Evolutionary conservation across 1,284 basidiomycete genomes (phyloP).

Genomic region (Ustilago sp.): DNA sequence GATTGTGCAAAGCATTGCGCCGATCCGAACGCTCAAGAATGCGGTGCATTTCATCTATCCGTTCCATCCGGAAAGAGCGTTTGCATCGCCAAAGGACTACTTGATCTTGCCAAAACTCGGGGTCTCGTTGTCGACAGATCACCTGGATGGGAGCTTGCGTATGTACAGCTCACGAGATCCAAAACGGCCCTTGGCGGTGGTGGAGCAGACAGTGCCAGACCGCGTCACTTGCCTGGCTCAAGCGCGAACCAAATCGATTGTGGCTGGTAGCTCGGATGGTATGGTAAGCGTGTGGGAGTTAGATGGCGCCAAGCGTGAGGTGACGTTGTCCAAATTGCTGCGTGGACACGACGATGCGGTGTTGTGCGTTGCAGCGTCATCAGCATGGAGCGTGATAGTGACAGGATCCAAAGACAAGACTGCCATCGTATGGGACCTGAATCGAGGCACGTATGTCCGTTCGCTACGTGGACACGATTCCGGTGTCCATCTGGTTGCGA

Average conservation of each 20-base stretch:
- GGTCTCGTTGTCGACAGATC: conserved; percentile 78
- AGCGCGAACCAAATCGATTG: conserved; percentile 79
- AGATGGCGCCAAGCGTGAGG: conserved; percentile 36
- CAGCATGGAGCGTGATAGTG: conserved; percentile 84
- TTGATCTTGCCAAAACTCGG: conserved; percentile 76
- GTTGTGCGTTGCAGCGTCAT: conserved; percentile 79
- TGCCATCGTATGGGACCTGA: conserved; percentile 90
- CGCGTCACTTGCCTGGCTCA: conserved; percentile 75
- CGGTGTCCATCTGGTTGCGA: conserved; percentile 78
- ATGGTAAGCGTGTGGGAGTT: conserved; percentile 53
- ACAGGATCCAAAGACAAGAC: conserved; percentile 87
- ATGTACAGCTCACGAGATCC: conserved; percentile 68
- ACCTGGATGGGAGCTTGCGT: conserved; percentile 73
- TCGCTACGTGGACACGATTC: conserved; percentile 67
- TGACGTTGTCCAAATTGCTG: conserved; percentile 74
- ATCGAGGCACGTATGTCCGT: conserved; percentile 72
- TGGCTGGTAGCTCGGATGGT: conserved; percentile 75
- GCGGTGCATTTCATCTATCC: conserved; percentile 75
- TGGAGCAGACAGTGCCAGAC: conserved; percentile 49
- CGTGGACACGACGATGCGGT: conserved; percentile 78
- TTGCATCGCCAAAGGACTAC: conserved; percentile 76
- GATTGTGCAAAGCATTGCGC: conserved; percentile 62
- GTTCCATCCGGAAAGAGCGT: conserved; percentile 75
- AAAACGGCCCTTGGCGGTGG: conserved; percentile 76
- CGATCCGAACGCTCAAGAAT: conserved; percentile 64